These are phyloP conservation scores for Penicillium turbatum DNA, from an alignment of 495 filamentous ascomycete genomes.

Conservation along the genomic window DNA sequence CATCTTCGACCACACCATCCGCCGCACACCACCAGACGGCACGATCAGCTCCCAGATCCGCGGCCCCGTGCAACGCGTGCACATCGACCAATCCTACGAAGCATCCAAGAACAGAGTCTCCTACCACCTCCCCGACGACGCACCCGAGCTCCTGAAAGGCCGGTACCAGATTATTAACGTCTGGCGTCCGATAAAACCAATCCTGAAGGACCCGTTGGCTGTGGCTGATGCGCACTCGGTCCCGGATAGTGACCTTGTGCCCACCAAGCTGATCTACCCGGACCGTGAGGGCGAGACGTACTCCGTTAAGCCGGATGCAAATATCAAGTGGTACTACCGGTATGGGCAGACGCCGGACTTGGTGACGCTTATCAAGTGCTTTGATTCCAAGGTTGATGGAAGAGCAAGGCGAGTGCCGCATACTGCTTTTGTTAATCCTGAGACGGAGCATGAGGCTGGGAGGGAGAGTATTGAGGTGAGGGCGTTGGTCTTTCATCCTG, in stretches of 20 bases:
- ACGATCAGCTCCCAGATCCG: conserved; percentile 36
- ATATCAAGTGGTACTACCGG: conserved; percentile 52
- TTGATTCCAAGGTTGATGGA: conserved; percentile 59
- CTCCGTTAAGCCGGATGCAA: conserved; percentile 33
- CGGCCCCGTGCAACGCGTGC: conserved; percentile 62
- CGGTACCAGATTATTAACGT: conserved; percentile 77
- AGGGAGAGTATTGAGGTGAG: conserved; percentile 65
- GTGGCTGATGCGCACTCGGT: conserved; percentile 53
- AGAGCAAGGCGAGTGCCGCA: conserved; percentile 55
- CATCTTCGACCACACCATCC: conserved; percentile 76
- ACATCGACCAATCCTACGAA: conserved; percentile 67
- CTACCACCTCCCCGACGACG: conserved; percentile 61
- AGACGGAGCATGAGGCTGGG: conserved; percentile 40
- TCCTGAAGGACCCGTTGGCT: conserved; percentile 58
- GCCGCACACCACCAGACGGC: conserved; percentile 40
- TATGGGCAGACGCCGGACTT: conserved; percentile 52
- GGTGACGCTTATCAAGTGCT: conserved; percentile 67
- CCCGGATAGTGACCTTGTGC: conserved; percentile 43
- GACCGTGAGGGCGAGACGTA: conserved; percentile 47
- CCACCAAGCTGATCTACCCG: conserved; percentile 47
- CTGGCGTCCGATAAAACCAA: conserved; percentile 67
- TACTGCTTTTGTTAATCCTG: conserved; percentile 56
- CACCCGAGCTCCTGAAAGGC: conserved; percentile 54
- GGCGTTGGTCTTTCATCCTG: conserved; percentile 53
- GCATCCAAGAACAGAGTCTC: conserved; percentile 53